Evolutionary conservation across 768 basidiomycete species (phyloP).

Genomic region (Auricularia sp.): DNA sequence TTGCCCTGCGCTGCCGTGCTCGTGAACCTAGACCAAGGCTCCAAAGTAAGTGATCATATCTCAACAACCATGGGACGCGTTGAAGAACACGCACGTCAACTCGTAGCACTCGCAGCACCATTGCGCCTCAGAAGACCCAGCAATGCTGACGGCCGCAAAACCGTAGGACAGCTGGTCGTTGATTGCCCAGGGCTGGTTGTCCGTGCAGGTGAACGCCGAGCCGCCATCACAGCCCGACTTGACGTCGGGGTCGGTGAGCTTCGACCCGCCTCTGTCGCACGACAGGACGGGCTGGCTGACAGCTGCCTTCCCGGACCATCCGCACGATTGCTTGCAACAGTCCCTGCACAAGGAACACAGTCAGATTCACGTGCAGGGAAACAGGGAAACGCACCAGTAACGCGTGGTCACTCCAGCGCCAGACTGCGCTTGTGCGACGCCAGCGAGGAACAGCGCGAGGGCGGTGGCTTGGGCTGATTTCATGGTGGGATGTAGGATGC

Average conservation of each 20-base stretch:
- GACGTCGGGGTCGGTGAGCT: slow-evolving; percentile 4
- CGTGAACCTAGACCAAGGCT: slow-evolving; percentile 5
- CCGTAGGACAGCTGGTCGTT: slow-evolving; percentile 10
- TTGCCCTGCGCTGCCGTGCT: slow-evolving; percentile 9
- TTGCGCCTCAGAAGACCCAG: slow-evolving; percentile 7
- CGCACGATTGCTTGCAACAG: slow-evolving; percentile 12
- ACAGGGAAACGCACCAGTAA: slow-evolving; percentile 7
- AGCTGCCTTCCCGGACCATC: slow-evolving; percentile 11
- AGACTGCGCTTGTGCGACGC: slow-evolving; percentile 5
- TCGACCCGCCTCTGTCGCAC: slow-evolving; percentile 7
- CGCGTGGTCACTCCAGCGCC: slow-evolving; percentile 9
- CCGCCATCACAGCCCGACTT: slow-evolving; percentile 9
- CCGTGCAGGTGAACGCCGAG: slow-evolving; percentile 9
- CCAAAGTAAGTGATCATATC: not conserved
- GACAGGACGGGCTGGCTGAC: slow-evolving; percentile 8
- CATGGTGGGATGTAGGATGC: not conserved
- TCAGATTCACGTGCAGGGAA: not conserved
- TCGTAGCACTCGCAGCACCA: slow-evolving; percentile 14
- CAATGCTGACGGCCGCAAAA: slow-evolving; percentile 11
- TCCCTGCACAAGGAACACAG: slow-evolving; percentile 5
- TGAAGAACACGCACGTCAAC: slow-evolving; percentile 2
- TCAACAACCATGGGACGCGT: not conserved
- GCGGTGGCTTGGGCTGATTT: not conserved
- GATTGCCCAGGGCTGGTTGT: slow-evolving; percentile 11
- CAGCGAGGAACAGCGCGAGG: not conserved